Conservation (phyloP, 768 basidiomycete genomes). For the Phaeolepiota aurea region DNA sequence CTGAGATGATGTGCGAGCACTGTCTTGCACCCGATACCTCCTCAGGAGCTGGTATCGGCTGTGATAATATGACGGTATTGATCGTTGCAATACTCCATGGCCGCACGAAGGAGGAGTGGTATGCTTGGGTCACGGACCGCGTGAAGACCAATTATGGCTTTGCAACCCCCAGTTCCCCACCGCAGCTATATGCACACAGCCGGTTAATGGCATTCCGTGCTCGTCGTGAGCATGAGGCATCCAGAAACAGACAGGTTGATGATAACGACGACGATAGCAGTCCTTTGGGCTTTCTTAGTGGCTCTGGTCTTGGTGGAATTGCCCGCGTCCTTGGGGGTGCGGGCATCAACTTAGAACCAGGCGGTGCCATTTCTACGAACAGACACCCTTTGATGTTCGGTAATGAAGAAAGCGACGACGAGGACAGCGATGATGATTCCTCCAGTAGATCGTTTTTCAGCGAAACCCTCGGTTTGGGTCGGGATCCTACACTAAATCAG, state of each 20-base stretch:
- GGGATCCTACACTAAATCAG: constrained; percentile 48
- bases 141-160: constrained; percentile 72
- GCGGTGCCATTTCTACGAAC: constrained; percentile 35
- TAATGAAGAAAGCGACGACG: constrained; percentile 56
- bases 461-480: constrained; percentile 35
- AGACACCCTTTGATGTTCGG: constrained; percentile 55
- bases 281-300: constrained; percentile 19
- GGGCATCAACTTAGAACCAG: constrained; percentile 60
- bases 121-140: constrained; percentile 78
- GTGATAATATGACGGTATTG: constrained; percentile 98
- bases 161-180: constrained; percentile 64
- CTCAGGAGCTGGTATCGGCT: constrained; percentile 87
- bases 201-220: constrained; percentile 58
- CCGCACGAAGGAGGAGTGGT: constrained; percentile 89
- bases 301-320: constrained; percentile 35
- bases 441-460: constrained; percentile 37
- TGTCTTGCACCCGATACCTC: constrained; percentile 93
- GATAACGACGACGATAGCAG: constrained; percentile 23
- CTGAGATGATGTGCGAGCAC: constrained; percentile 84
- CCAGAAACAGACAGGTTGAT: constrained; percentile 24
- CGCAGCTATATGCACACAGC: constrained; percentile 66
- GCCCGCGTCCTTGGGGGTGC: constrained; percentile 47
- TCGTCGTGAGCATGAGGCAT: constrained; percentile 46
- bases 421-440: constrained; percentile 42
- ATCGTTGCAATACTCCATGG: constrained; percentile 85